Conservation (phyloP, 768 basidiomycete genomes). For the Phylloporus sp. region DNA sequence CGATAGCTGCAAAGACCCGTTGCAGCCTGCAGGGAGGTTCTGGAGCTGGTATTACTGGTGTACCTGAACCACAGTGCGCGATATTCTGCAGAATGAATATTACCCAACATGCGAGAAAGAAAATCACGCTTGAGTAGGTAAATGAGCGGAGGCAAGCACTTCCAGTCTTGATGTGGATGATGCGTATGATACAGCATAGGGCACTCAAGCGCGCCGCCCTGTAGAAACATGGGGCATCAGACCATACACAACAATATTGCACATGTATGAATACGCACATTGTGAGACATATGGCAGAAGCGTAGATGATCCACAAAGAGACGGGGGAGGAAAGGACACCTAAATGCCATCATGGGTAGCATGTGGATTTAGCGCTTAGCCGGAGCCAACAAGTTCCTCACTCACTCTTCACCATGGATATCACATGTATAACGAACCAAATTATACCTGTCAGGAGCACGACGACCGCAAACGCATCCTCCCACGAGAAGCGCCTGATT, state of each 20-base stretch:
- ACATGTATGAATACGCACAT: neutral
- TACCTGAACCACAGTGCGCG: neutral
- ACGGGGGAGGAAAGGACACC: neutral
- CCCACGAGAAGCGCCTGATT: conserved; percentile 12
- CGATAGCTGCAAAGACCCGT: too few species aligned
- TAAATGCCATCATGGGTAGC: neutral
- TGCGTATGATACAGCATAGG: conserved; percentile 10
- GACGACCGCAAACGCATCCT: conserved; percentile 10
- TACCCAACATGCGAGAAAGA: conserved; percentile 1
- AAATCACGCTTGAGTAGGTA: neutral
- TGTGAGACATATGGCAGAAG: neutral
- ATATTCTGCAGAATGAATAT: neutral
- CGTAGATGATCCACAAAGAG: neutral
- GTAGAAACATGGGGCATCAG: neutral
- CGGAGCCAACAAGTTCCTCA: neutral
- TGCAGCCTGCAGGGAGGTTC: too few species aligned
- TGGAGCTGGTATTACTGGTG: neutral
- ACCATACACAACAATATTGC: neutral
- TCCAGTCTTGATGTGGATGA: neutral
- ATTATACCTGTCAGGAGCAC: neutral
- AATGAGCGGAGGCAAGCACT: neutral
- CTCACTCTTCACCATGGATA: neutral
- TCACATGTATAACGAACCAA: conserved; percentile 2
- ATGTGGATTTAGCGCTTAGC: neutral
- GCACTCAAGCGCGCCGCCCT: conserved; percentile 9